A percentile compares a stretch with the other conserved stretches of the same genome.
Conservation (phyloP, 2,329 filamentous ascomycete genomes). For the Albifimbria verrucaria region DNA sequence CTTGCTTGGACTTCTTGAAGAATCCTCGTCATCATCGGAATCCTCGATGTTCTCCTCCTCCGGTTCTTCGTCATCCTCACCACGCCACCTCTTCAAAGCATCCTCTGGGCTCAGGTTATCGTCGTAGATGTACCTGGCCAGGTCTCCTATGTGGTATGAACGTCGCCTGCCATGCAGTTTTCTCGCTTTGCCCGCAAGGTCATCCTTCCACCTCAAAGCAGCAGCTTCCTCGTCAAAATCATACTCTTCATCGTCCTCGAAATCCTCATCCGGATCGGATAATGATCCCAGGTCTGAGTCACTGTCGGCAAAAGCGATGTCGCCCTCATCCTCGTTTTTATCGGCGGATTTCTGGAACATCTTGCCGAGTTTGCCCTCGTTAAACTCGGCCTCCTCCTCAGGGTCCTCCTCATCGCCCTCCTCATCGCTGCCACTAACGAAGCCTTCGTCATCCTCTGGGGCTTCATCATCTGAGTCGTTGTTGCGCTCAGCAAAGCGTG, state of each 20-base stretch:
- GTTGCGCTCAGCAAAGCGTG: constrained; percentile 58
- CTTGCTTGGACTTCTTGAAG: constrained; percentile 61
- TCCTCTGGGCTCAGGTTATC: constrained; percentile 70
- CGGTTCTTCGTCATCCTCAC: constrained; percentile 53
- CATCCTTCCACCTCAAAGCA: constrained; percentile 80
- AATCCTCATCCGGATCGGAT: constrained; percentile 51
- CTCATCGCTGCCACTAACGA: constrained; percentile 47
- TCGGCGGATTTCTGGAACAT: constrained; percentile 54
- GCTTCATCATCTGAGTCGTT: constrained; percentile 53
- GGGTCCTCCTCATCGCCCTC: constrained; percentile 45
- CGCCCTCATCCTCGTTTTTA: constrained; percentile 56
- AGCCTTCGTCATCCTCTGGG: constrained; percentile 44
- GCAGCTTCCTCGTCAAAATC: constrained; percentile 67
- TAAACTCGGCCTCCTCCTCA: constrained; percentile 54
- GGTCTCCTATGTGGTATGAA: constrained; percentile 74
- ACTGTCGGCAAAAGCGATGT: constrained; percentile 89
- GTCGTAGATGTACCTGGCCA: constrained; percentile 88
- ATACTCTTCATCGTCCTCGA: constrained; percentile 49
- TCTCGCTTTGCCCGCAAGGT: constrained; percentile 72
- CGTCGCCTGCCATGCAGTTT: constrained; percentile 66
- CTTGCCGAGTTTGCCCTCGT: constrained; percentile 57
- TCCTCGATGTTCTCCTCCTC: constrained; percentile 58
- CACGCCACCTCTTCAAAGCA: constrained; percentile 76
- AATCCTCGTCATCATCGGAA: constrained; percentile 57
- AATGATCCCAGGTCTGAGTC: constrained; percentile 94